These are phyloP conservation scores for Ballota nigra DNA, from an alignment of 257 asterid genomes.

Conservation along the genomic window DNA sequence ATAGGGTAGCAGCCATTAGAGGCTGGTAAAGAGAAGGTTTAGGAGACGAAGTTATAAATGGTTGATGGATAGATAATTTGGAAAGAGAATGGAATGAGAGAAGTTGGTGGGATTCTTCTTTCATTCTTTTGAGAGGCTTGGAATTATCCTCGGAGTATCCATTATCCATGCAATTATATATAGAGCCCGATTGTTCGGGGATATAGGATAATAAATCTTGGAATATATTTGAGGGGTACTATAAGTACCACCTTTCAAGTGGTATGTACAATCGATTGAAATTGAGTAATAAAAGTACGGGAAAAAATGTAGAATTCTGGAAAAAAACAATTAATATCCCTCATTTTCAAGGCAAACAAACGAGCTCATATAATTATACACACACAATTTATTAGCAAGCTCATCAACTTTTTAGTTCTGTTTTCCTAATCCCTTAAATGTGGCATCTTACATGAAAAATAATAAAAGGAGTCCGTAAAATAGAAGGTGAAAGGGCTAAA, in stretches of 20 bases:
- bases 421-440: background rate
- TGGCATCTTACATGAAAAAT: background rate
- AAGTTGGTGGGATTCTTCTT: constrained; percentile 15
- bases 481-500: background rate
- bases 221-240: too few species aligned
- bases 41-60: constrained; percentile 14
- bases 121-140: constrained; percentile 3
- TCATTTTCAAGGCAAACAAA: too few species aligned
- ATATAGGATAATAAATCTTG: too few species aligned
- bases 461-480: background rate
- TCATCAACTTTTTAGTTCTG: background rate
- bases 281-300: too few species aligned
- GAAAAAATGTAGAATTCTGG: too few species aligned
- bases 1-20: constrained; percentile 20
- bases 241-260: too few species aligned
- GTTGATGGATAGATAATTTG: constrained; percentile 12
- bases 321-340: too few species aligned
- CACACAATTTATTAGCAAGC: background rate
- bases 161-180: constrained; percentile 10
- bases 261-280: too few species aligned
- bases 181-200: too few species aligned
- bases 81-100: constrained; percentile 15
- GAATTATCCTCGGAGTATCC: constrained; percentile 20
- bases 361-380: background rate
- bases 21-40: constrained; percentile 29